These are phyloP conservation scores for Cutaneotrichosporon sp. DNA, from an alignment of 1,284 basidiomycete genomes.

Conservation along the genomic window DNA sequence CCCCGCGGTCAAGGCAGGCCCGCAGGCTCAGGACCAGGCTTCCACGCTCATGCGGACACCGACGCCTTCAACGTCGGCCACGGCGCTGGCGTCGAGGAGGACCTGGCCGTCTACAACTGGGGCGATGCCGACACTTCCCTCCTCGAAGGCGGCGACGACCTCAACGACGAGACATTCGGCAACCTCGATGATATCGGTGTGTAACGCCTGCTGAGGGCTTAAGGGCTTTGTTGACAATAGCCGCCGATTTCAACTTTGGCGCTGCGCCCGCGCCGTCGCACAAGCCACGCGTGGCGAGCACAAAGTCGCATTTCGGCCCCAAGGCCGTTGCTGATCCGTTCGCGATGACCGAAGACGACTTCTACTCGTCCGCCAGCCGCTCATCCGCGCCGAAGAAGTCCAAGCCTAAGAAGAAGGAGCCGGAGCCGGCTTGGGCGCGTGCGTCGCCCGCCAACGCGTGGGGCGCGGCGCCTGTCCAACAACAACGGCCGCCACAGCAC, in stretches of 20 bases:
- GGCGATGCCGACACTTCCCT: slow-evolving; percentile 78
- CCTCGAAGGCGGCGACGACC: slow-evolving; percentile 80
- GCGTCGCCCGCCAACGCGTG: slow-evolving; percentile 49
- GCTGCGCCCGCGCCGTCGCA: slow-evolving; percentile 22
- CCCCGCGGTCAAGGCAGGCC: slow-evolving; percentile 4
- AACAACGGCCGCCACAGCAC: slow-evolving; percentile 48
- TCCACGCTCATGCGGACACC: slow-evolving; percentile 18
- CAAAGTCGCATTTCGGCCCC: slow-evolving; percentile 38
- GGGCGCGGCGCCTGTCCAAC: slow-evolving; percentile 32
- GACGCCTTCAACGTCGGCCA: slow-evolving; percentile 25
- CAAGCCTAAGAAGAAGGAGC: slow-evolving; percentile 24
- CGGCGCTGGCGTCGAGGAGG: slow-evolving; percentile 57
- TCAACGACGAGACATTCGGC: slow-evolving; percentile 97
- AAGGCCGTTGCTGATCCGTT: slow-evolving; percentile 43
- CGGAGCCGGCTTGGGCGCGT: slow-evolving; percentile 29
- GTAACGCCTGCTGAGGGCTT: slow-evolving; percentile 23
- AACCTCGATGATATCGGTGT: slow-evolving; percentile 62
- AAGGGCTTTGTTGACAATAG: slow-evolving; percentile 53
- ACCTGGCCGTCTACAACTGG: slow-evolving; percentile 57
- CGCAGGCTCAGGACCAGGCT: slow-evolving; percentile 2
- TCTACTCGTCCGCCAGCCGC: slow-evolving; percentile 34
- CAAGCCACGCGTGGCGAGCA: slow-evolving; percentile 34
- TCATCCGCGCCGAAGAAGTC: slow-evolving; percentile 22
- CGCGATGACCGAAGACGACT: slow-evolving; percentile 48
- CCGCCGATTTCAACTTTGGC: slow-evolving; percentile 88